Conservation (phyloP, 129 eudicot genomes). For the Flaveria linearis region DNA sequence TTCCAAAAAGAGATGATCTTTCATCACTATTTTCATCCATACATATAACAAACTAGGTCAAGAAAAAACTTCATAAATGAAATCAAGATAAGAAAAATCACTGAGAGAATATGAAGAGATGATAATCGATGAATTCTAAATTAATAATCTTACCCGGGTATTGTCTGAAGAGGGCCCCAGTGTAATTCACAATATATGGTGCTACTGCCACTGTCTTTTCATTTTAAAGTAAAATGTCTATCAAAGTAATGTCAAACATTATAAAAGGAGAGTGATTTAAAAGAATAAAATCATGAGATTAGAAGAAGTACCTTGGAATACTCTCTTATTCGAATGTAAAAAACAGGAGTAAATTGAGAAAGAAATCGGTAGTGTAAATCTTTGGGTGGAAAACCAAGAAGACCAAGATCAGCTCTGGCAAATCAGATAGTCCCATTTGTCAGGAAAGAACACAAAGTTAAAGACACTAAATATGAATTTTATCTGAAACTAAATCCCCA, state of each 20-base stretch:
- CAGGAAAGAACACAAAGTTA: slow-evolving; percentile 4
- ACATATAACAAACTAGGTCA: too few relatives aligned
- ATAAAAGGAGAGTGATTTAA: background rate
- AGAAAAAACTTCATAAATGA: too few relatives aligned
- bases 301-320: slow-evolving; percentile 78
- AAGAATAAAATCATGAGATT: background rate
- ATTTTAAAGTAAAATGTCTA: slow-evolving; percentile 37
- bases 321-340: slow-evolving; percentile 90
- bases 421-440: slow-evolving; percentile 16
- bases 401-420: slow-evolving; percentile 93
- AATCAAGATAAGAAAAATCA: too few relatives aligned
- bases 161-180: slow-evolving; percentile 93
- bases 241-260: slow-evolving; percentile 21
- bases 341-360: slow-evolving; percentile 83
- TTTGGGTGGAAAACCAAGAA: slow-evolving; percentile 87
- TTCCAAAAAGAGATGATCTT: too few relatives aligned
- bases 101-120: too few relatives aligned
- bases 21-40: too few relatives aligned
- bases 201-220: slow-evolving; percentile 98
- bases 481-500: background rate
- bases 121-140: background rate
- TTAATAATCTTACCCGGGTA: slow-evolving; percentile 71
- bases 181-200: slow-evolving; percentile 85
- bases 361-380: slow-evolving; percentile 93
- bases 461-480: background rate